Base-by-base conservation (phyloP, 306 rosid species). In the Fragaria nilgerrensis region DNA sequence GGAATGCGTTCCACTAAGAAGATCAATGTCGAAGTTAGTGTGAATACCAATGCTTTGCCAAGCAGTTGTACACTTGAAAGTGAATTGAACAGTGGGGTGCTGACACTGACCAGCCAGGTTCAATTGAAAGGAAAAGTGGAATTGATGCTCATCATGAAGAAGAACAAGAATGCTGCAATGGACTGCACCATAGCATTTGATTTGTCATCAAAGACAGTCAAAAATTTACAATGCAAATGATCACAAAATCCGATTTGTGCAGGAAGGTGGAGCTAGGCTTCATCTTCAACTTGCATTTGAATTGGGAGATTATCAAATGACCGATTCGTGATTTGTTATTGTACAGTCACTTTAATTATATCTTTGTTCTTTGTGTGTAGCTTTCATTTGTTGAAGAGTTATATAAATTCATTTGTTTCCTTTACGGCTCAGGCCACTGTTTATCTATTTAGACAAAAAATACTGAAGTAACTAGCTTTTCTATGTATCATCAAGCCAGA, bases 131-230 rank as follows among this genome's bases (percentile, higher is more conserved):
- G 80, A 44, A 76, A 67, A 20, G 80, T 77, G 7, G 80, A 77
- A 17, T 23, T 77, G 74, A 64, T 75, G 72, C 55, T 75, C 32
- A 66, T 75, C 22, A 62, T 62, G 78, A 75, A 75, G 61, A 75
- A 66, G 73, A 76, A 76, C 50, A 76, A 76, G 65, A 65, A 65
- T 23, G 64, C 79, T 22, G 39, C 14, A 7, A 78, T 78, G 76
- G 53, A 34, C 22, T 47, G 76, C 70, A 47, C 81, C 50, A 78
- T 59, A 23, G 58, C 6, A 11, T 58, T 70, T n/a, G 69, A 59
- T 11, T 14, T 78, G 70, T 16, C 50, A 8, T 9, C 64, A 22
- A 70, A 29, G 50, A 63, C 63, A 0, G 25, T 78, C 64, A 37
- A 43, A 70, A 27, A 2, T 61, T 22, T 61, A 70, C 19, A 3